Evolutionary conservation across 1,139 yeast genomes (phyloP).

Genomic region (Petasospora fabianii): DNA sequence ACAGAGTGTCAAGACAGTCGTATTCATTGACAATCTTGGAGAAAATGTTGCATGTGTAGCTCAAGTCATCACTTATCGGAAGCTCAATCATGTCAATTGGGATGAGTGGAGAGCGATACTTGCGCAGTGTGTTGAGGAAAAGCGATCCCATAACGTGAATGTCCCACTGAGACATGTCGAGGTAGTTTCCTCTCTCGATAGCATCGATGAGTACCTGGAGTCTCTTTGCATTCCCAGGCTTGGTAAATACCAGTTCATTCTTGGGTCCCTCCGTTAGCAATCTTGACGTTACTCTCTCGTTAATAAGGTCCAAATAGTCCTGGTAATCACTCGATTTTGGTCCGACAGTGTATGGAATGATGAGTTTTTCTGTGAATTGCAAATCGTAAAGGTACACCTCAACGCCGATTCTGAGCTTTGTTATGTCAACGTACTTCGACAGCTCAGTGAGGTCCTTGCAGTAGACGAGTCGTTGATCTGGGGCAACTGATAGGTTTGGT

Average conservation of each 20-base stretch:
- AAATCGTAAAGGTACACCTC: slow-evolving; percentile 62
- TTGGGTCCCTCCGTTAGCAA: slow-evolving; percentile 41
- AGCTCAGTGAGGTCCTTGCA: slow-evolving; percentile 54
- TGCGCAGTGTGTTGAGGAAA: slow-evolving; percentile 42
- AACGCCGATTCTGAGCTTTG: slow-evolving; percentile 71
- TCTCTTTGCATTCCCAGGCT: slow-evolving; percentile 53
- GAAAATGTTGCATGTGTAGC: slow-evolving; percentile 38
- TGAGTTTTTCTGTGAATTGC: slow-evolving; percentile 32
- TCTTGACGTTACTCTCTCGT: slow-evolving; percentile 45
- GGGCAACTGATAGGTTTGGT: slow-evolving; percentile 5
- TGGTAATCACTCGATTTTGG: slow-evolving; percentile 30
- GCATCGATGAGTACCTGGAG: slow-evolving; percentile 50
- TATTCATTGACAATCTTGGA: slow-evolving; percentile 30
- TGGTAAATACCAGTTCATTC: slow-evolving; percentile 49
- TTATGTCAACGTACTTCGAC: slow-evolving; percentile 65
- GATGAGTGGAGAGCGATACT: slow-evolving; percentile 42
- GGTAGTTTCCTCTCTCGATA: slow-evolving; percentile 47
- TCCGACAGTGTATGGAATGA: slow-evolving; percentile 31
- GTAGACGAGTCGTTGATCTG: slow-evolving; percentile 20
- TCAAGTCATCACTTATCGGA: slow-evolving; percentile 46
- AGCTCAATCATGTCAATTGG: slow-evolving; percentile 40
- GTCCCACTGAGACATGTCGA: slow-evolving; percentile 63
- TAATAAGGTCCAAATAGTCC: slow-evolving; percentile 34
- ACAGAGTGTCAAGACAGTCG: slow-evolving; percentile 28
- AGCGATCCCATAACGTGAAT: slow-evolving; percentile 54